Evolutionary conservation across 371 early-diverging fungal species (phyloP).

Genomic region (Phascolomyces articulosus): DNA sequence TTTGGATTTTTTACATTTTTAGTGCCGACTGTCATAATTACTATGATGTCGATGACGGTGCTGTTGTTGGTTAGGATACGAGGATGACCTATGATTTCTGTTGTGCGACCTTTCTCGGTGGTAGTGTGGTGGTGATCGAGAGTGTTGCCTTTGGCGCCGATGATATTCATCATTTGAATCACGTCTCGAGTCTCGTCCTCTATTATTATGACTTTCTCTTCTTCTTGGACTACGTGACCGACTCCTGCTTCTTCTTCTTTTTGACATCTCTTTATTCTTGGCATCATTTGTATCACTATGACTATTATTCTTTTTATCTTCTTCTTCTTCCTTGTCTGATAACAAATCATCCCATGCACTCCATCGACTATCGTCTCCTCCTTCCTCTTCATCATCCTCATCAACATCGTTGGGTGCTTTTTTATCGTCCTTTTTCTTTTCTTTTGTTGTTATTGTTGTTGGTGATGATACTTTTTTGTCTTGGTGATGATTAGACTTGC

Average conservation of each 20-base stretch:
- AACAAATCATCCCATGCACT: conserved; percentile 34
- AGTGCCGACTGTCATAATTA: not conserved
- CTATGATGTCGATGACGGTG: not conserved
- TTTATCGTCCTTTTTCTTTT: not conserved
- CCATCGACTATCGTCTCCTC: conserved; percentile 35
- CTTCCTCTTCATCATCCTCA: conserved; percentile 33
- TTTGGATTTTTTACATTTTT: too few relatives aligned
- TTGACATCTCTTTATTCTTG: not conserved
- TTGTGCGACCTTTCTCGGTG: conserved; percentile 1
- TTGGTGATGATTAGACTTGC: conserved; percentile 1
- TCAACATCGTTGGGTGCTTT: not conserved
- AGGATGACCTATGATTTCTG: not conserved
- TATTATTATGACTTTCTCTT: too few relatives aligned
- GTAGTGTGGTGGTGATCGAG: conserved; percentile 4
- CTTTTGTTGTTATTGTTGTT: not conserved
- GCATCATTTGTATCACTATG: too few relatives aligned
- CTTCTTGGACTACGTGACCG: conserved; percentile 4
- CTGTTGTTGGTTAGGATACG: not conserved
- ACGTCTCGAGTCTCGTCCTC: not conserved
- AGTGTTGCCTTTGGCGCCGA: conserved; percentile 5
- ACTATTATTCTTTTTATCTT: conserved; percentile 4
- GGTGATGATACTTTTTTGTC: not conserved
- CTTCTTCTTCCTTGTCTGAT: conserved; percentile 13
- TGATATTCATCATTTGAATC: not conserved
- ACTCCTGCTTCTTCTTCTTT: conserved; percentile 6